Evolutionary conservation across 768 basidiomycete genomes (phyloP), one percentile per base, ranked within the genome.

Genomic region (Lactarius deliciosus): DNA sequence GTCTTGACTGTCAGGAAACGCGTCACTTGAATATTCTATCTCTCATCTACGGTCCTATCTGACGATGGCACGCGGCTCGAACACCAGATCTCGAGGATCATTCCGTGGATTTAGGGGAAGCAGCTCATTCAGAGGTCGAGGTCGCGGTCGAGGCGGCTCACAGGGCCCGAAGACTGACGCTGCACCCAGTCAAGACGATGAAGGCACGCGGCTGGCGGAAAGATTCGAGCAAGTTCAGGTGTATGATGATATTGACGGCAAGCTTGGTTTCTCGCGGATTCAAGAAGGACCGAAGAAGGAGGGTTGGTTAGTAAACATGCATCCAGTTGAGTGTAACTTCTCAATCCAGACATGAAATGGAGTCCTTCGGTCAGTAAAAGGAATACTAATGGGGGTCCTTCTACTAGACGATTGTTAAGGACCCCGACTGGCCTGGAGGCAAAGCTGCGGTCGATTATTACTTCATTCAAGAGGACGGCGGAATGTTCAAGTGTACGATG

Each of bases 241-340:
- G 20, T 81, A 78, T 69, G 94, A 98, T 76, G 94, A 96, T 72
- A 85, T 98, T 22, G 97, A 99, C 73, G 94, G 93, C 78, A 93
- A 92, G 75, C 80, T 98, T 20, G 97, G 97, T 0, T 99, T 98
- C 76, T 79, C 79, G 47, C 83, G 89, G 68, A 80, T 92, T 58
- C 87, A 92, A 66, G 91, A 96, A 73, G 96, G 96, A 0, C 78
- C 81, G 3, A 80, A 80, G 72, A 86, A 81, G 74, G 90, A 92
- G 62, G 97, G 96, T 2, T 98, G 97, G 97, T 79, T 99, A 74
- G 87, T 99, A 69, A 98, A 98, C 74, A 98, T 99, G 96, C 96
- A 96, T 75, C 93, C 97, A 61, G 94, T 95, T 66, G 74, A 71
- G 91, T 82, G 15, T 36, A 32, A 10, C 32, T 18, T 63, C 28